Base-by-base conservation (phyloP, 169 alveolate genomes). In the Eimeria falciformis region DNA sequence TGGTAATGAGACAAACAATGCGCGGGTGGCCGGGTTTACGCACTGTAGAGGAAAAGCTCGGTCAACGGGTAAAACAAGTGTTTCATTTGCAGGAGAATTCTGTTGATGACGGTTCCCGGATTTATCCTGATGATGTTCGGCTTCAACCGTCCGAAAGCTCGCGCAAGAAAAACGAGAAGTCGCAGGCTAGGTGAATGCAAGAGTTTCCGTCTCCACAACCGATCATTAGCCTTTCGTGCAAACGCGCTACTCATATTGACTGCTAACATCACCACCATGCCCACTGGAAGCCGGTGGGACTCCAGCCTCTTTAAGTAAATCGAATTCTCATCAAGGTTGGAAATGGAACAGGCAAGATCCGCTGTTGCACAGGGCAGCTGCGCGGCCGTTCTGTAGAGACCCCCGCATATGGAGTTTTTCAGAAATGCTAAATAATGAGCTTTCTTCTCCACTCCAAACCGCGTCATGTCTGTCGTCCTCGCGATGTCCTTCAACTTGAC, bases 171-270 rank as follows among this genome's bases (percentile, higher is more conserved):
- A 18, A 79, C 53, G 33, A 79, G 73, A 33, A 79, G 55, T 18
- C 89, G 73, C 18, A 79, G 21, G 75, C 89, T 79, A 21, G 89
- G 89, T 21, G 89, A 55, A 37, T 75, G 23, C 40, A 53, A 45
- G 12, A 55, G 89, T 40, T 79, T 53, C 45, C 89, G 75, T n/a
- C 89, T 53, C 89, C 89, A 79, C 27, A 43, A 53, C 56, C 89
- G 50, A 18, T 55, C 89, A 14, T 62, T 73, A 3, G 89, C 40
- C 53, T 79, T 79, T 58, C 25, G 66, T 18, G 89, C 73, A 50
- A 55, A 79, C 4, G 69, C 43, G 53, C 89, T 79, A 12, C 89
- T 79, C 73, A 79, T 79, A 53, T 62, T 79, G 53, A 79, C 89
- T 18, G 43, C 75, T 45, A 79, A 37, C 9, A 29, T 79, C 27